Conservation (phyloP, 768 basidiomycete species). For the Dentipellis sp. region DNA sequence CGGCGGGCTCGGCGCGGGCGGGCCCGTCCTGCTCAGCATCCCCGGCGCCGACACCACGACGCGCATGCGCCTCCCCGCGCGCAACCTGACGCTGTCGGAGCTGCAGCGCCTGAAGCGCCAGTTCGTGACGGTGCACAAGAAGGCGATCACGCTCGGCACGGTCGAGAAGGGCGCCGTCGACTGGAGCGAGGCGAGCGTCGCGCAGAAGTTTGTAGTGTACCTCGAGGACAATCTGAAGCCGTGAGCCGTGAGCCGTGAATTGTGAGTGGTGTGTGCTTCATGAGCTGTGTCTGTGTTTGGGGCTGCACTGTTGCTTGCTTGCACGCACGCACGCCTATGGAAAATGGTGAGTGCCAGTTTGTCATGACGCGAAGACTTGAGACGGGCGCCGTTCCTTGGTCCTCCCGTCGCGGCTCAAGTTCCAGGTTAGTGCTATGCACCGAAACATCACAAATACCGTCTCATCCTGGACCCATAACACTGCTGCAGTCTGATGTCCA, state of each 20-base stretch:
- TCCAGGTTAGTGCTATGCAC: no score
- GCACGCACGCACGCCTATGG: no score
- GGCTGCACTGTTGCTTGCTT: no score
- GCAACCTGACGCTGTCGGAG: constrained; percentile 75
- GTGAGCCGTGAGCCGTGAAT: constrained; percentile 17
- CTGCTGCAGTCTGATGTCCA: no score
- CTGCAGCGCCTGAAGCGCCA: constrained; percentile 86
- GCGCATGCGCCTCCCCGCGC: constrained; percentile 55
- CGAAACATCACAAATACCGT: no score
- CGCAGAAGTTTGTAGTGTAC: constrained; percentile 61
- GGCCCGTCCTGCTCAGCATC: constrained; percentile 30
- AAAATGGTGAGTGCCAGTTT: no score
- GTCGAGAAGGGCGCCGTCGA: constrained; percentile 70
- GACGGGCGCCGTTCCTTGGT: no score
- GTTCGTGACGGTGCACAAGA: constrained; percentile 84
- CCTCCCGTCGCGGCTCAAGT: no score
- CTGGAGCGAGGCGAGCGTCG: constrained; percentile 67
- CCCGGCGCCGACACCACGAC: constrained; percentile 29
- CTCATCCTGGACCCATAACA: no score
- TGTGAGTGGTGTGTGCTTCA: background rate
- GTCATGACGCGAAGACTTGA: no score
- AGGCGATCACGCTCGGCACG: constrained; percentile 76
- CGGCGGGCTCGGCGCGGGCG: constrained; percentile 41
- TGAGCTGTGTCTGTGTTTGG: no score
- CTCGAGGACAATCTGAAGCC: constrained; percentile 59